Evolutionary conservation across 2,329 filamentous ascomycete genomes (phyloP), one percentile per base, ranked within the genome.

Genomic region (Plenodomus tracheiphilus): DNA sequence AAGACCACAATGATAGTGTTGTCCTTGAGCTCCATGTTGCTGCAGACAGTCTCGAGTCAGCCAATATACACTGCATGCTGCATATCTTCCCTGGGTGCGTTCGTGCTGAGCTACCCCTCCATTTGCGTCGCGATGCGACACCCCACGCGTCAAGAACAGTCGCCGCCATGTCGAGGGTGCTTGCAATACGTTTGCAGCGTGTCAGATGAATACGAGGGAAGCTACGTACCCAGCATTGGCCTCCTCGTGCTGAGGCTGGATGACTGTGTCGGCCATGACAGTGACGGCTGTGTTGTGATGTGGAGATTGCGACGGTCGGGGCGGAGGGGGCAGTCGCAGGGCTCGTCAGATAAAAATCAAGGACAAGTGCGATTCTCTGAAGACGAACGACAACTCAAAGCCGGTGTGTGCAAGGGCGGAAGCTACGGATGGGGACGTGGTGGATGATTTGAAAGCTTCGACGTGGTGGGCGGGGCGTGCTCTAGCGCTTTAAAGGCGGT

Each of bases 1-100:
- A 99, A 86, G 67, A 99, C 94, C 68, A 99, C 84, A 69, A 99
- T 95, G 72, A 92, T 85, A 60, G 94, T 99, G 83, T 99, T 95
- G 72, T 97, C 91, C 83, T 97, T 99, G 71, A 99, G 87, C 85
- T 99, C 94, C 77, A 95, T 82, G 69, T 85, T 86, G 72, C 91
- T 96, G 74, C 62, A 60, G 51, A n/a, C 10, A 47, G 37, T 36
- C 20, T 16, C 21, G 49, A 37, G 65, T 79, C 69, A 66, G 62
- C 60, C 42, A 53, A 43, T 57, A 43, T 53, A 53, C 41, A 41
- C 43, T 46, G 40, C 17, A 46, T 45, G 45, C 43, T 46, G 39
- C 25, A n/a, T 34, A 8, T 38, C 15, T 37, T 28, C 35, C 22
- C 50, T 39, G 41, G 40, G 42, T 39, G 41, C 38, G 42, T 30